These are phyloP conservation scores for Trichosporon asahii DNA, from an alignment of 1,284 basidiomycete species.

Conservation along the genomic window DNA sequence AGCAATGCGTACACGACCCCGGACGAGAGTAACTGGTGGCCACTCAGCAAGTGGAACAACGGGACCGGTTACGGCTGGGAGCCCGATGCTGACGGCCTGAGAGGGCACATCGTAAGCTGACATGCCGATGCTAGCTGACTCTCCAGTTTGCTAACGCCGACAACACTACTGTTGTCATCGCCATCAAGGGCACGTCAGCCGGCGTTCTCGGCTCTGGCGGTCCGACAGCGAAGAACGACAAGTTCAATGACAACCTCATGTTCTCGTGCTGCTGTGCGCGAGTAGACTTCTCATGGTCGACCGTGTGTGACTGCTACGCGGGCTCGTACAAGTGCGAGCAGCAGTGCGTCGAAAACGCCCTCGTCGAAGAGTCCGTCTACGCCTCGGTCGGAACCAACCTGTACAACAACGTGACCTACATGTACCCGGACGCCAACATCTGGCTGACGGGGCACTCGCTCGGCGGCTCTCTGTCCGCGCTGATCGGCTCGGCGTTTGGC, in stretches of 20 bases:
- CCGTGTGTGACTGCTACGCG: conserved; percentile 88
- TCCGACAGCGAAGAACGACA: conserved; percentile 85
- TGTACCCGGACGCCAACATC: conserved; percentile 88
- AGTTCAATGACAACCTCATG: conserved; percentile 90
- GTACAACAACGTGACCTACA: conserved; percentile 87
- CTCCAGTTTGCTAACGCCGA: conserved; percentile 67
- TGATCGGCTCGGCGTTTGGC: conserved; percentile 90
- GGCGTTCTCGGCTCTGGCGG: conserved; percentile 74
- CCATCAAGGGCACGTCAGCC: conserved; percentile 91
- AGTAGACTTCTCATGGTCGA: conserved; percentile 90
- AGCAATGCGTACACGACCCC: conserved; percentile 78
- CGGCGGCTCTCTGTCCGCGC: conserved; percentile 79
- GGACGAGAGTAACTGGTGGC: conserved; percentile 70
- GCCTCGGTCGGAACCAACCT: conserved; percentile 69
- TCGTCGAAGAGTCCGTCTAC: conserved; percentile 82
- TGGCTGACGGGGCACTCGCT: conserved; percentile 92
- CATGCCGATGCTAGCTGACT: background rate
- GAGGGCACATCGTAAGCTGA: conserved; percentile 69
- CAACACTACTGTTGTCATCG: conserved; percentile 80
- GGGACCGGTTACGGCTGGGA: conserved; percentile 91
- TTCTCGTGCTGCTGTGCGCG: conserved; percentile 98
- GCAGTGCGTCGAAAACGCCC: conserved; percentile 72
- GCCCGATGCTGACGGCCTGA: conserved; percentile 75
- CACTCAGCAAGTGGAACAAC: conserved; percentile 63
- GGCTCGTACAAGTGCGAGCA: conserved; percentile 79